Percentiles rank a stretch among this genome's conserved stretches.
Conservation (phyloP, 305 asterid genomes). For the Fraxinus baroniana region DNA sequence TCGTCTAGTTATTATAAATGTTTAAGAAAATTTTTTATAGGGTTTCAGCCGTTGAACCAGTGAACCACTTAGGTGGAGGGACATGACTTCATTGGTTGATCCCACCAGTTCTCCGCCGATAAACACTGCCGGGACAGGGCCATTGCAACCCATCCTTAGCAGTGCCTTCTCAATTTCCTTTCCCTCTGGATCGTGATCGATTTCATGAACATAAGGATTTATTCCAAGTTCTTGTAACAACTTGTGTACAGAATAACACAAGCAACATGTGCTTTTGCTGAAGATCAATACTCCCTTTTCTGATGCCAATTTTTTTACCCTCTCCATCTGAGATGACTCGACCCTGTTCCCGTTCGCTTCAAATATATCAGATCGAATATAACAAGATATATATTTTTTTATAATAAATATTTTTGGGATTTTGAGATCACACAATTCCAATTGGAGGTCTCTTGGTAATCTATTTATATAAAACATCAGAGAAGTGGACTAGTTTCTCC, state of each 20-base stretch:
- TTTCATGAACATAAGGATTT: slow-evolving; percentile 40
- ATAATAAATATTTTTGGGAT: background rate
- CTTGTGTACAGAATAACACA: slow-evolving; percentile 64
- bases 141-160: slow-evolving; percentile 42
- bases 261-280: slow-evolving; percentile 67
- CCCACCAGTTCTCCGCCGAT: slow-evolving; percentile 62
- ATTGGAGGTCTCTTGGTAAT: slow-evolving; percentile 9
- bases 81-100: slow-evolving; percentile 75
- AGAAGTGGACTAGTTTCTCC: slow-evolving; percentile 14
- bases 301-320: slow-evolving; percentile 45
- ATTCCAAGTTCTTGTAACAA: slow-evolving; percentile 55
- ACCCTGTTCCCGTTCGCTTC: background rate
- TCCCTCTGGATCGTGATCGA: slow-evolving; percentile 58
- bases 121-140: slow-evolving; percentile 59
- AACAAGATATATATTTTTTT: background rate
- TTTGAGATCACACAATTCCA: background rate
- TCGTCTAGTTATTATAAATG: background rate
- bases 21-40: slow-evolving; percentile 19
- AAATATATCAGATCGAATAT: background rate
- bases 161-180: slow-evolving; percentile 59
- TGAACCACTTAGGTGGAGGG: slow-evolving; percentile 70
- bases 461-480: slow-evolving; percentile 39
- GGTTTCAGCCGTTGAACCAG: slow-evolving; percentile 51
- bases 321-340: slow-evolving; percentile 43
- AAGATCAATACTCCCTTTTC: slow-evolving; percentile 61